Evolutionary conservation across 1,284 basidiomycete species (phyloP).

Genomic region (Sanghuangporus sanghuang): DNA sequence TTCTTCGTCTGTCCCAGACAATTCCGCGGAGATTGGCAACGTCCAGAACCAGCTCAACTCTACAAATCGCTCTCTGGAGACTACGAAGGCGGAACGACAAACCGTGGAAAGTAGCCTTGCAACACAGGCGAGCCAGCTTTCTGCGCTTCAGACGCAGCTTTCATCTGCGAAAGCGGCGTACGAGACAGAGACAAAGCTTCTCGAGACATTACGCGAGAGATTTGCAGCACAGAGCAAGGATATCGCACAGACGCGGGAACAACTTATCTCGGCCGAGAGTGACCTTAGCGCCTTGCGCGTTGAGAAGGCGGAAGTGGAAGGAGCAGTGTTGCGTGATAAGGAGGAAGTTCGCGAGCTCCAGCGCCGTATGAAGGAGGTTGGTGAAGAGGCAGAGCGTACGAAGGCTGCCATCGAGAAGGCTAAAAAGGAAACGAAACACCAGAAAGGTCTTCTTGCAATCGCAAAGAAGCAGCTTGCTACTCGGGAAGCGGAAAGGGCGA

Average conservation of each 20-base stretch:
- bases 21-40: slow-evolving; percentile 82
- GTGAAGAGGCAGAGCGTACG: slow-evolving; percentile 66
- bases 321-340: slow-evolving; percentile 84
- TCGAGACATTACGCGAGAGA: slow-evolving; percentile 72
- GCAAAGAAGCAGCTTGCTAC: slow-evolving; percentile 90
- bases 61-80: slow-evolving; percentile 68
- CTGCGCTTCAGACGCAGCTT: slow-evolving; percentile 70
- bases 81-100: slow-evolving; percentile 52
- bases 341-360: slow-evolving; percentile 90
- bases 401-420: slow-evolving; percentile 82
- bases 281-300: slow-evolving; percentile 85
- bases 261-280: slow-evolving; percentile 88
- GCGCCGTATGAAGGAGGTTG: slow-evolving; percentile 76
- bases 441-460: slow-evolving; percentile 92
- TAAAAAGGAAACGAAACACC: slow-evolving; percentile 92
- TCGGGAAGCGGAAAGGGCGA: slow-evolving; percentile 75
- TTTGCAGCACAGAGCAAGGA: slow-evolving; percentile 68
- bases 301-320: slow-evolving; percentile 92
- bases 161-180: slow-evolving; percentile 75
- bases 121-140: slow-evolving; percentile 64
- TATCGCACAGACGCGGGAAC: slow-evolving; percentile 72
- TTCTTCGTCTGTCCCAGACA: slow-evolving; percentile 49
- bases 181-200: slow-evolving; percentile 77
- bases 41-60: slow-evolving; percentile 78
- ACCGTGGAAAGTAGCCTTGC: slow-evolving; percentile 53